Base-by-base conservation (phyloP, 1,284 basidiomycete species). In the Thecaphora frezii region DNA sequence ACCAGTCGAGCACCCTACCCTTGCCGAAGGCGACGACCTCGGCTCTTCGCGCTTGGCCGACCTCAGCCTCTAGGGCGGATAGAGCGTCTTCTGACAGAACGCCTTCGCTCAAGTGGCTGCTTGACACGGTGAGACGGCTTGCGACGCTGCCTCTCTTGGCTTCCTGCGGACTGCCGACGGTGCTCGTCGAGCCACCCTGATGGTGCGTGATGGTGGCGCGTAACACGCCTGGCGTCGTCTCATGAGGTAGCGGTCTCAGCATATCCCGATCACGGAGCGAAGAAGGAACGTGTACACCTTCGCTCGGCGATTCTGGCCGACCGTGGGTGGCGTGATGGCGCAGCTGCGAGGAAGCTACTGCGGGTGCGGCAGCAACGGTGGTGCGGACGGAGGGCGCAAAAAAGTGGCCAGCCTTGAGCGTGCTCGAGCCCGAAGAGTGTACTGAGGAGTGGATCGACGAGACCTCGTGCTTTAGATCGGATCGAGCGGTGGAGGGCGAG, bases 1-100 rank as follows among this genome's bases (percentile, higher is more conserved):
- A 61, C 66, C 66, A 68, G 36, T 68, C 66, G 33, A 51, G 45
- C 26, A 65, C 66, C 24, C 66, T 21, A n/a, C 66, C 66, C 18
- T 61, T 68, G 16, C 66, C 66, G 8, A 68, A 46, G 10, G 60
- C 55, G 3, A 64, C 42, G 38, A 68, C 66, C 46, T 68, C 61
- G 14, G 66, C 50, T 5, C 61, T 48, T 24, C 61, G 46, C 0
- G 61, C 66, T 13, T 68, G 61, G 18, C 66, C 61, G 4, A 68
- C 60, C 24, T 68, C 66, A 16, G 66, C 66, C 26, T 65, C 66
- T 18, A 65, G 22, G n/a, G 58, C 66, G 43, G 61, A 65, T 26
- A 65, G 23, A 1, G 66, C 59, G 26, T 64, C 60, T 26, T 68
- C 61, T 4, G 57, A 65, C 16, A 60, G 28, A 2, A 54, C 44